Base-by-base conservation (phyloP, 768 basidiomycete species). In the Boletus subparvulus region DNA sequence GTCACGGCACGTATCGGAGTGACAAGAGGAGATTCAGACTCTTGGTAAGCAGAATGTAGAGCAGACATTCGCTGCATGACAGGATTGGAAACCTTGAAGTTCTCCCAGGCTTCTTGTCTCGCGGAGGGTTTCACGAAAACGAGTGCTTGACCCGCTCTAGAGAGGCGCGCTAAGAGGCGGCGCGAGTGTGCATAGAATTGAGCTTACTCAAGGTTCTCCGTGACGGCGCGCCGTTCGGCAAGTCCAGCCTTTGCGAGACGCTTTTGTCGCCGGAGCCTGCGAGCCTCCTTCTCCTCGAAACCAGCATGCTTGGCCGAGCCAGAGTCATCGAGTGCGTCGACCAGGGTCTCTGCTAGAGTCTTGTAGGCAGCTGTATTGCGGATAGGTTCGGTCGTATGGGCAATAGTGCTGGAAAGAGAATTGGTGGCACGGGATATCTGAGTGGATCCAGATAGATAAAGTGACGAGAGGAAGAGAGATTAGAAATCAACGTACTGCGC, bases 361-460 rank as follows among this genome's bases (percentile, higher is more conserved):
- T 97, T 97, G 77, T 99, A 99, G 0, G 96, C 92, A 14, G 84
- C 87, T 3, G 96, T 99, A 60, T 97, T 94, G 42, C 97, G 88
- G 58, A 99, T 90, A n/a, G 96, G 96, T 59, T 96, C 94, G 4
- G 97, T 98, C 14, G 93, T 90, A 44, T 87, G 85, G 46, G 87
- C 87, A 47, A 95, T 92, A 7, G 90, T 90, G 11, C 79, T 84
- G 8, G 94, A 94, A 54, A 96, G 85, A 7, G 92, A 91, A 16
- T 87, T 83, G 0, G 92, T 90, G 3, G 94, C 92, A 63, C 83
- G 81, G 8, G 92, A 88, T 56, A 98, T 88, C 92, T 95, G 44
- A 21, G 47, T 12, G 55, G 17, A 14, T 9, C 26, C 16, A 36
- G 16, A 42, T 33, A 40, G 11, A 46, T 51, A 32, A 58, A 32